Conservation (phyloP, 2,329 filamentous ascomycete genomes). For the Diplodia intermedia region DNA sequence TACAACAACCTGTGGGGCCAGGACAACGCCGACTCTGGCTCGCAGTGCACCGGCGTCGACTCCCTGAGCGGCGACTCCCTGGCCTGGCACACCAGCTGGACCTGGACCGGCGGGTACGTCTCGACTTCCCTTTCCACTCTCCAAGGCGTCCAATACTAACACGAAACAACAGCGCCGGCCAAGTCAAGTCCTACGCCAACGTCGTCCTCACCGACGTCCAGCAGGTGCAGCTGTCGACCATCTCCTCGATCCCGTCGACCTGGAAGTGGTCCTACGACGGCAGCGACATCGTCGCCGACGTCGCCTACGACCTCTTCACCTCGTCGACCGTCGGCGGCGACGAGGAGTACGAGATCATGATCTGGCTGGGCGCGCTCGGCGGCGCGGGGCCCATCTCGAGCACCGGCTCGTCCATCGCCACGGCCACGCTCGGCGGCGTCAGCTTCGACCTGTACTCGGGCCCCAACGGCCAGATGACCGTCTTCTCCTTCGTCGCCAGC, state of each 20-base stretch:
- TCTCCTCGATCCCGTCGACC: constrained; percentile 53
- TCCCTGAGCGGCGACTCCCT: constrained; percentile 48
- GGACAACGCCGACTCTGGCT: constrained; percentile 50
- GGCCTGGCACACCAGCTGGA: constrained; percentile 55
- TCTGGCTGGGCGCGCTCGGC: constrained; percentile 67
- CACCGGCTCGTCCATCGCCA: constrained; percentile 62
- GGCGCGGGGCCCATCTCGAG: constrained; percentile 66
- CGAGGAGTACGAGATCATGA: constrained; percentile 69
- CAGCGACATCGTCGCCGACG: constrained; percentile 60
- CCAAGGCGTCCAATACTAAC: constrained; percentile 4
- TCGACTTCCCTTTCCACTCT: background rate
- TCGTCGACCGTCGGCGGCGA: constrained; percentile 54
- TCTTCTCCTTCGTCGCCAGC: constrained; percentile 66
- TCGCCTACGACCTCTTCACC: constrained; percentile 69
- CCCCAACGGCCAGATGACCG: constrained; percentile 64
- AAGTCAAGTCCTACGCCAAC: constrained; percentile 56
- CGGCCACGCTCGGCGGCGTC: constrained; percentile 60
- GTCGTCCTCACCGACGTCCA: constrained; percentile 46
- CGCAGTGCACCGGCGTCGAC: constrained; percentile 55
- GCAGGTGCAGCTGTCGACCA: constrained; percentile 43
- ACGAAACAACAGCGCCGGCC: constrained; percentile 36
- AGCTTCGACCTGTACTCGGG: constrained; percentile 67
- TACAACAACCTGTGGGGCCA: constrained; percentile 56
- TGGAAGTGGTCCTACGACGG: constrained; percentile 61
- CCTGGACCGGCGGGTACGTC: constrained; percentile 52